These are phyloP conservation scores for Naganishia sp. DNA, from an alignment of 1,284 basidiomycete genomes.

Conservation along the genomic window DNA sequence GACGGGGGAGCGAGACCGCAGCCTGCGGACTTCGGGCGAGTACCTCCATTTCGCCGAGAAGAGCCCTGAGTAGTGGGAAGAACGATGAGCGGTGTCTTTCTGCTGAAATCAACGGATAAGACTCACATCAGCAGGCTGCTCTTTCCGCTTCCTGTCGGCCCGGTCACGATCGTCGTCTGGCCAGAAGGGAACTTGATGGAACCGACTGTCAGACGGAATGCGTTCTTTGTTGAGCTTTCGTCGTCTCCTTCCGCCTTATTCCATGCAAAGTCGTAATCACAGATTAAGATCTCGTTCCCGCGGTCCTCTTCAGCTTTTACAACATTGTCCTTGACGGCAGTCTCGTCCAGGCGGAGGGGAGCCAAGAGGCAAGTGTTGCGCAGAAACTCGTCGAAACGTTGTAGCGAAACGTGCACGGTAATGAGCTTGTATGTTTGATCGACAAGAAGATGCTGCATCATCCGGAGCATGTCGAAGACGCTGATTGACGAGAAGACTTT, in stretches of 20 bases:
- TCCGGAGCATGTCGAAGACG: slow-evolving; percentile 51
- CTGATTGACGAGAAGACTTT: slow-evolving; percentile 53
- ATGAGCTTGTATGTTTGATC: slow-evolving; percentile 18
- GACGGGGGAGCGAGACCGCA: slow-evolving; percentile 68
- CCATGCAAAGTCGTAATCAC: slow-evolving; percentile 25
- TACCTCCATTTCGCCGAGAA: slow-evolving; percentile 58
- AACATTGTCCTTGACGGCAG: no score
- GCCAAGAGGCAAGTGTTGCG: slow-evolving; percentile 22
- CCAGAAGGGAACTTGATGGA: slow-evolving; percentile 62
- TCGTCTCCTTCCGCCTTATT: neutral
- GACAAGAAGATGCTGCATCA: slow-evolving; percentile 14
- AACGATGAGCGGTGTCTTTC: no score
- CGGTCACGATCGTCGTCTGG: slow-evolving; percentile 64
- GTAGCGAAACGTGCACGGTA: slow-evolving; percentile 27
- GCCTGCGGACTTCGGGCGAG: slow-evolving; percentile 59
- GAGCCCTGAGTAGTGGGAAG: slow-evolving; percentile 41
- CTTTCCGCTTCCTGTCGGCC: slow-evolving; percentile 58
- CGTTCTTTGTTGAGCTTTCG: neutral
- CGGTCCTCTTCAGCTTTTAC: no score
- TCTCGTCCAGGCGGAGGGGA: slow-evolving; percentile 3
- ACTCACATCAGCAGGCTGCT: slow-evolving; percentile 49
- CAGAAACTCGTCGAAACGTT: slow-evolving; percentile 21
- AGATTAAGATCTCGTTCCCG: neutral
- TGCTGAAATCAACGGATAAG: no score
- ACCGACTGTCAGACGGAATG: slow-evolving; percentile 59